Base-by-base conservation (phyloP, 129 eudicot genomes). In the Flaveria trinervia region DNA sequence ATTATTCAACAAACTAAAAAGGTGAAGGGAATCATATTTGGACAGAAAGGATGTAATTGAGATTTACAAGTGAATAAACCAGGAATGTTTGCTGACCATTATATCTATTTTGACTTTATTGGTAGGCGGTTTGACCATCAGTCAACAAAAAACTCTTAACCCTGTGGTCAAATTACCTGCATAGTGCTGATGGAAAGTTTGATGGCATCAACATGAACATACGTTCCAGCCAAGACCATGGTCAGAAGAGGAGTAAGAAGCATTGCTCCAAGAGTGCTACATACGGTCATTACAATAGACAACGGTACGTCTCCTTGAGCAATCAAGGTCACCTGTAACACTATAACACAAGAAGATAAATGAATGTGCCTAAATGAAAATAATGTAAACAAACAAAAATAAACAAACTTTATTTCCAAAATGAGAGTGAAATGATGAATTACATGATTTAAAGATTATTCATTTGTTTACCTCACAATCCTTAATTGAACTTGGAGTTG, bases 241-340 rank as follows among this genome's bases (percentile, higher is more conserved):
- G 89, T 78, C 81, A 90, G 65, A 77, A 83, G 81, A 74, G 98
- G 98, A 43, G 97, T 93, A 73, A 93, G 88, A 79, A 93, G 20
- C 60, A 90, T 92, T 14, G 98, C 96, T 67, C 88, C 97, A 68
- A 90, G 83, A 23, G 98, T 93, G 74, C 92, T 84, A 45, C 93
- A 85, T 50, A 80, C 89, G 0, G 97, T 93, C 93, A 89, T 87
- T 16, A 93, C 93, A 22, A 93, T 89, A 52, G 94, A 89, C 78
- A 91, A 75, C 23, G 97, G 88, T 26, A 93, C 98, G 43, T 93
- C 98, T 46, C 98, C 97, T 82, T 80, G 89, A 51, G 96, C 93
- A 80, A 94, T 81, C 72, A 94, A 86, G 56, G 97, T 91, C 81
- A 89, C 97, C 96, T 89, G 98, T 73, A 87, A 91, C 83, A 86